Evolutionary conservation across 169 alveolate genomes (phyloP).

Genomic region (Neospora caninum): DNA sequence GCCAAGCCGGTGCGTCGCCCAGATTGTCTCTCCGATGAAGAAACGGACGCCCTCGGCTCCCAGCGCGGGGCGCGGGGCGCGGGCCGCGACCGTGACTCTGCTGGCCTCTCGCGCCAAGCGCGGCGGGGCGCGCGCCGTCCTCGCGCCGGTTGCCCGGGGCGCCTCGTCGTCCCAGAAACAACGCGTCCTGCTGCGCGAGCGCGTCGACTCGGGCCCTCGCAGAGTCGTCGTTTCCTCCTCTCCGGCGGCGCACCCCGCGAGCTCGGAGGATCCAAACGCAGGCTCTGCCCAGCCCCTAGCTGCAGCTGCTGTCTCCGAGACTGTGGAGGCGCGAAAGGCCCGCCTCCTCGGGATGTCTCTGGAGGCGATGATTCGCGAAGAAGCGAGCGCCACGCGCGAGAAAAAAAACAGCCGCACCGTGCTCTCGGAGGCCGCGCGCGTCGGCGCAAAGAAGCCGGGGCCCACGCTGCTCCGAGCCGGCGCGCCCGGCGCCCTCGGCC

Average conservation of each 20-base stretch:
- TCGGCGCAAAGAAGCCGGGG: no score
- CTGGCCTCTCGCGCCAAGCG: no score
- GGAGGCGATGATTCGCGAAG: conserved; percentile 10
- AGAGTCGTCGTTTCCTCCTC: not conserved
- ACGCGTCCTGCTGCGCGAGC: not conserved
- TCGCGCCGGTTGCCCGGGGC: no score
- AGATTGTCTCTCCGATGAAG: no score
- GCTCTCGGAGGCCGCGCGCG: not conserved
- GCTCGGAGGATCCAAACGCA: no score
- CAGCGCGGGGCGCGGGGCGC: no score
- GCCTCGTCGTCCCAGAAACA: not conserved
- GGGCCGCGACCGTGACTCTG: no score
- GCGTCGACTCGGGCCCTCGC: not conserved
- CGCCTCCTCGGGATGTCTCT: conserved; percentile 29
- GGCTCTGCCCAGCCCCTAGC: no score
- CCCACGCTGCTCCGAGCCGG: not conserved
- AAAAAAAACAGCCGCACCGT: not conserved
- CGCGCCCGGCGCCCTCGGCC: not conserved
- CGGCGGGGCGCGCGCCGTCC: no score
- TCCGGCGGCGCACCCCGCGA: not conserved
- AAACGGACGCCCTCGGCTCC: no score
- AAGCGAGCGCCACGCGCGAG: not conserved
- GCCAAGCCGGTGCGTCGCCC: no score
- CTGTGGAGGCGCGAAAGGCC: not conserved
- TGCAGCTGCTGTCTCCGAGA: not conserved